Evolutionary conservation across 208 protist genomes (phyloP).

Genomic region (Acanthamoeba royreba): DNA sequence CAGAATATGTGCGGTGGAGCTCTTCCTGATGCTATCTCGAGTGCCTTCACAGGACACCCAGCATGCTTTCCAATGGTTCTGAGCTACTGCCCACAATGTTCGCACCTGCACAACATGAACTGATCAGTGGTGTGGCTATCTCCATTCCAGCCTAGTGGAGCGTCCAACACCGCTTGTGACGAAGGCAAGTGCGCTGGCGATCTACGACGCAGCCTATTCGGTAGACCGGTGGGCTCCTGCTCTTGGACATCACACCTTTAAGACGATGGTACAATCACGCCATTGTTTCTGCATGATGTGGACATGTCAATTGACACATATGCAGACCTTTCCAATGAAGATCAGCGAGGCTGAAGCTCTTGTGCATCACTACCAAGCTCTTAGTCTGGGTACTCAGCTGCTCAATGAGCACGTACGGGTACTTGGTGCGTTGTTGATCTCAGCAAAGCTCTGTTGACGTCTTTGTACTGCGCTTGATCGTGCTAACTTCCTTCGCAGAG

Average conservation of each 20-base stretch:
- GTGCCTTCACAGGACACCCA: too few species aligned
- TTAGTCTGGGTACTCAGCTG: not conserved
- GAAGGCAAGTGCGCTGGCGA: not conserved
- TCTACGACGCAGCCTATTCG: not conserved
- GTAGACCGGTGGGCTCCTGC: not conserved
- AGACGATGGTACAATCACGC: not conserved
- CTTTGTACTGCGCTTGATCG: not conserved
- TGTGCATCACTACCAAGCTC: not conserved
- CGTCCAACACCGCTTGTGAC: not conserved
- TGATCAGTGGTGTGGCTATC: not conserved
- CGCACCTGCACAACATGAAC: not conserved
- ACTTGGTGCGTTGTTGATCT: not conserved
- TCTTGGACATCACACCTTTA: not conserved
- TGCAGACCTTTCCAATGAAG: not conserved
- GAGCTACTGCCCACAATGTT: too few species aligned
- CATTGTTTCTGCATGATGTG: not conserved
- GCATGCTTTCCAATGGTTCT: too few species aligned
- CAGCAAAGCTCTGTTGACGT: not conserved
- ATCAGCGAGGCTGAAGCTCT: not conserved
- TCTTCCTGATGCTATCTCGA: not conserved
- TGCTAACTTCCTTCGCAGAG: too few species aligned
- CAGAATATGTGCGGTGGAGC: not conserved
- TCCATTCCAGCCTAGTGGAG: not conserved
- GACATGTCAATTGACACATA: not conserved
- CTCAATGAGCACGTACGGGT: not conserved